A percentile compares a stretch with the other conserved stretches of the same genome.
Evolutionary conservation across 441 rosid species (phyloP).

Genomic region (Biscutella laevigata): DNA sequence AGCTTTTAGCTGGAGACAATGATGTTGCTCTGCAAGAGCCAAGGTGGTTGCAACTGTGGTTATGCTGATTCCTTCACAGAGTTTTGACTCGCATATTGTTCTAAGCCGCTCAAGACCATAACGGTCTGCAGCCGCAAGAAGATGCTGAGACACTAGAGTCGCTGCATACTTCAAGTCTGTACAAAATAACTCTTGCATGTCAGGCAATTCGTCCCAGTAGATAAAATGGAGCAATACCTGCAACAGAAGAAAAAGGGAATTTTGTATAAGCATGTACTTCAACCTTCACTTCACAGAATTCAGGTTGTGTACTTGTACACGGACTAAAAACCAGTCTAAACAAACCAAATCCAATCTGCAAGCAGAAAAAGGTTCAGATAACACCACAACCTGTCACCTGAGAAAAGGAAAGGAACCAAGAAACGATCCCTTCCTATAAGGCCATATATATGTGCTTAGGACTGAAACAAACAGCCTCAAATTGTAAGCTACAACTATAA

Average conservation of each 20-base stretch:
- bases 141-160: conserved; percentile 79
- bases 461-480: conserved; percentile 5
- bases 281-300: background rate
- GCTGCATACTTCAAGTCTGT: conserved; percentile 66
- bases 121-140: conserved; percentile 89
- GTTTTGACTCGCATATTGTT: conserved; percentile 58
- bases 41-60: conserved; percentile 80
- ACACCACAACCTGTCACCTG: conserved; percentile 33
- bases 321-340: conserved; percentile 1
- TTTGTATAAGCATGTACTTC: conserved; percentile 4
- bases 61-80: conserved; percentile 70
- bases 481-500: background rate
- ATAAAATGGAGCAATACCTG: conserved; percentile 84
- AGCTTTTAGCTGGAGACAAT: conserved; percentile 66
- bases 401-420: conserved; percentile 23
- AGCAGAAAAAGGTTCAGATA: background rate
- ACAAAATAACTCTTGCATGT: conserved; percentile 67
- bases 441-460: background rate
- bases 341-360: background rate
- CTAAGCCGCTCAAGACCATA: conserved; percentile 76
- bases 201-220: conserved; percentile 76
- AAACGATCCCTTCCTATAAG: conserved; percentile 1
- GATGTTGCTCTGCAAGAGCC: conserved; percentile 90
- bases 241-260: conserved; percentile 1
- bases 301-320: background rate